Percentiles rank a stretch among this genome's conserved stretches.
Conservation (phyloP, 768 basidiomycete genomes). For the Lyophyllum atratum region DNA sequence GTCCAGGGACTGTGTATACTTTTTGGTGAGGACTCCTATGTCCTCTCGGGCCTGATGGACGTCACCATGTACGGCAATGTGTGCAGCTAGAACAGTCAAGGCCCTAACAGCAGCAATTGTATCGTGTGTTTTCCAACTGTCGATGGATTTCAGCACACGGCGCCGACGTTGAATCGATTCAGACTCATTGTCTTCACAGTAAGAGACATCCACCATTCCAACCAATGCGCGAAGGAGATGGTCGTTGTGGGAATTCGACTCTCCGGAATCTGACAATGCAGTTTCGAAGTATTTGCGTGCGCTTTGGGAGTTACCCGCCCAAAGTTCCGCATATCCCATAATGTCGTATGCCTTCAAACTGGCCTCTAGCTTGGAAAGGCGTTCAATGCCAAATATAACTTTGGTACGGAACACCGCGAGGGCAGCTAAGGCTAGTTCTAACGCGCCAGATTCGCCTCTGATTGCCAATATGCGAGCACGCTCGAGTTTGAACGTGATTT, state of each 20-base stretch:
- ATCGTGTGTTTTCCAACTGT: not conserved
- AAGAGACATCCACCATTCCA: conserved; percentile 1
- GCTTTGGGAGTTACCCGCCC: not conserved
- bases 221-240: not conserved
- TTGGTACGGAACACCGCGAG: not conserved
- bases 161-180: not conserved
- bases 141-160: not conserved
- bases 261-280: not conserved
- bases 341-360: not conserved
- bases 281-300: conserved; percentile 4
- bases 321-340: conserved; percentile 1
- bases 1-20: not conserved
- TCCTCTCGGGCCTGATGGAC: not conserved
- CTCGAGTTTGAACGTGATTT: not conserved
- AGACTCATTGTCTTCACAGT: not conserved
- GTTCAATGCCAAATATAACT: too few relatives aligned
- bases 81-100: not conserved
- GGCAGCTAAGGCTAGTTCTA: not conserved
- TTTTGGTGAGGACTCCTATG: not conserved
- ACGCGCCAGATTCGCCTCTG: not conserved
- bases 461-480: not conserved
- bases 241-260: not conserved
- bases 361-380: not conserved
- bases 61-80: conserved; percentile 3
- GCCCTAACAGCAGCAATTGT: not conserved